Base-by-base conservation (phyloP, 805 yeast species). In the Starmera caribaea region DNA sequence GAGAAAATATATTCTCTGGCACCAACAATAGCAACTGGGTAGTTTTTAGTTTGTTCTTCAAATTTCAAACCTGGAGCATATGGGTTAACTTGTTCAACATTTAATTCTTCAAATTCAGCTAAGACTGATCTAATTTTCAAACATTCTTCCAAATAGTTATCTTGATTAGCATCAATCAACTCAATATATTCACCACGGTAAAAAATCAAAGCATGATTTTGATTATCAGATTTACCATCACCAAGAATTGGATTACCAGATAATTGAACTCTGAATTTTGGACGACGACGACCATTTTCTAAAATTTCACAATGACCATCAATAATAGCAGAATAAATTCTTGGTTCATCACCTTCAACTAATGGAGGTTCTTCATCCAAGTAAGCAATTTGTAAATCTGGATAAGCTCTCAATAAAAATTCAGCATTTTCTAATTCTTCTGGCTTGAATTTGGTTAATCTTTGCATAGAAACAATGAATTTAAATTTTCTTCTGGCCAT, bases 361-460 rank as follows among this genome's bases (percentile, higher is more conserved):
- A 76, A 63, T 46, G 86, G 83, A 44, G 95, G 83, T 62, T 85
- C 96, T 69, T 89, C 96, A 54, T 90, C 97, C 54, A 90, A 73
- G 69, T 87, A 90, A 41, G 97, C 95, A 64, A 90, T 87, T 59
- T 80, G 86, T 52, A 85, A 66, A 52, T 81, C 88, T 17, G 95
- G 95, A 57, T 84, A 83, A 43, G 89, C 88, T 61, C 88, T 71
- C 47, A 86, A 67, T 56, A 86, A 73, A 54, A 81, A 79, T 54
- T 86, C 94, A 26, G 88, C 86, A 50, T 81, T 80, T 61, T 81
- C 87, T 54, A 75, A 66, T 61, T 86, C 92, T 50, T 81, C 86
- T 15, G 78, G 74, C 54, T 71, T 74, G 59, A 86, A 83, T 48
- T 74, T 70, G 37, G 81, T 71, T 56, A 81, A 74, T 65, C 89